Evolutionary conservation across 2,329 filamentous ascomycete genomes (phyloP), one percentile per base, ranked within the genome.

Genomic region (Aspergillus niger): DNA sequence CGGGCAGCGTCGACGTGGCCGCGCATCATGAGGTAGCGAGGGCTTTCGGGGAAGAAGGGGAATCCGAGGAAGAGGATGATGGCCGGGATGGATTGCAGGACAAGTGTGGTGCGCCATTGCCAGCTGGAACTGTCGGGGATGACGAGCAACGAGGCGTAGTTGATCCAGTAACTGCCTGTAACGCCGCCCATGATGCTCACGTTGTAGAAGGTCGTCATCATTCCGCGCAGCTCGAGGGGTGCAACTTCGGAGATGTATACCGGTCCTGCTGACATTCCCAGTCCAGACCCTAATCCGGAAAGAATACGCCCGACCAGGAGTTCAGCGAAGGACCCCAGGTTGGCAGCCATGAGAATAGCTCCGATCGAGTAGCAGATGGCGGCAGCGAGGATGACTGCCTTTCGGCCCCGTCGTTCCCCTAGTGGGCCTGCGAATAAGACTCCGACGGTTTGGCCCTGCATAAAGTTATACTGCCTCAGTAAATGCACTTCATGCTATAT

Each of bases 201-300:
- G 13, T 68, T 68, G 48, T 66, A 67, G 47, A 68, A 67, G 2
- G 63, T 67, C 7, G 63, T 66, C 63, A 68, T 63, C 65, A 67
- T 68, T 10, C 91, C 91, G 56, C 88, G 85, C 69, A 89, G 84
- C 22, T 82, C 79, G 0, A 85, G 86, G 0, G 92, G 92, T 0
- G 92, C 87, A 15, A 96, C 84, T 75, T 97, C 92, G 57, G 90
- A 91, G 70, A 97, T 92, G 79, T 96, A 97, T 10, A 97, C 83
- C 0, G 92, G 92, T 1, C 94, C 91, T 1, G 50, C 60, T 2
- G 62, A 62, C 65, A 67, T 67, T 5, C 63, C 65, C 38, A 60
- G 44, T 3, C 65, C 65, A 3, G 65, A 67, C 11, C 65, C 65
- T 26, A 67, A 17, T 4, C 65, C 65, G 6, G 65, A 67, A 17